Evolutionary conservation across 805 yeast genomes (phyloP), one percentile per base, ranked within the genome.

Genomic region (Trichomonascus vanleenenianus): DNA sequence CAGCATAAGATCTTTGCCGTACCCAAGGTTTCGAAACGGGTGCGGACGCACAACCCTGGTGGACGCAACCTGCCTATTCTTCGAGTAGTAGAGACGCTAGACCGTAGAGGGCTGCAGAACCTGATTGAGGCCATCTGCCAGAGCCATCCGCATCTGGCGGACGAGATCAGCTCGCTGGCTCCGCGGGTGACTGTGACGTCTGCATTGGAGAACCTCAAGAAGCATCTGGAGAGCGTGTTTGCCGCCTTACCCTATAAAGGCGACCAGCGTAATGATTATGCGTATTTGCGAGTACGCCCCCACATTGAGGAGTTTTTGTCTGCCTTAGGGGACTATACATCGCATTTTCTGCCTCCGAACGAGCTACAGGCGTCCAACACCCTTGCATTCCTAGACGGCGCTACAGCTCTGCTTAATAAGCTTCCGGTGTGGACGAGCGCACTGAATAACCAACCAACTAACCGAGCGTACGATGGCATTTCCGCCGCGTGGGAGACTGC

Each of bases 281-380:
- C 89, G 3, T 86, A 78, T 60, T 64, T 83, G 47, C 71, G 95
- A 46, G 84, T 87, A 32, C 79, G 83, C 56, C 76, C 83, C 5
- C 64, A 69, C 47, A 73, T 85, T 50, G 75, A 75, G 48, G 93
- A 83, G 53, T 85, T 86, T 54, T 73, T 84, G 49, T 70, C 72
- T 50, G 78, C 85, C 18, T 66, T 87, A 44, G 76, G 84, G 14
- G 96, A 86, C 61, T 85, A 81, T 59, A 79, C 85, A 3, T 67
- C 82, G 47, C 77, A 75, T 54, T 82, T 81, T 54, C 66, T 86
- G 49, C 88, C 93, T 16, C 91, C 91, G 2, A 71, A 75, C 43
- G 86, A 81, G 56, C 50, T 67, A 19, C 76, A 76, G 55, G 64
- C 76, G 14, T 60, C 73, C 20, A 69, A 69, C 40, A 73, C 86